Evolutionary conservation across 2,329 filamentous ascomycete genomes (phyloP).

Genomic region (Fusarium ambrosium): DNA sequence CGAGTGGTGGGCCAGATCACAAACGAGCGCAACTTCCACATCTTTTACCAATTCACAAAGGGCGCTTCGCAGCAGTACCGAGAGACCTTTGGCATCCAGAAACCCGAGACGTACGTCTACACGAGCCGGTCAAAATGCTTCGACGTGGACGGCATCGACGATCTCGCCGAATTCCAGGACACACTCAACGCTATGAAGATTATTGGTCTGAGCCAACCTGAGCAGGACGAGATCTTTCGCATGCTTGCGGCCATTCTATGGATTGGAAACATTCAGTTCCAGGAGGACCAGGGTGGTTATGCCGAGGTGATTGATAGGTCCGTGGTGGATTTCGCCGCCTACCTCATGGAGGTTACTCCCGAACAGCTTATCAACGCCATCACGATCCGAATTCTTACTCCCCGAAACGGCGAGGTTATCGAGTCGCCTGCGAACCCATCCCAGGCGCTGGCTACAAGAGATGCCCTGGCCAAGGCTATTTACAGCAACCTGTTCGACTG

Average conservation of each 20-base stretch:
- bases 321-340: conserved; percentile 94
- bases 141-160: conserved; percentile 94
- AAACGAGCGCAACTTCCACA: conserved; percentile 98
- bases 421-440: conserved; percentile 86
- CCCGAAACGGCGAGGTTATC: conserved; percentile 74
- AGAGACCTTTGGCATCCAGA: conserved; percentile 90
- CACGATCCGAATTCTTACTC: conserved; percentile 86
- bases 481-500: conserved; percentile 99
- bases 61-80: conserved; percentile 89
- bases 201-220: conserved; percentile 87
- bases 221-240: conserved; percentile 97
- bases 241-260: conserved; percentile 93
- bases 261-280: conserved; percentile 94
- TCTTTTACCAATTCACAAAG: conserved; percentile 99
- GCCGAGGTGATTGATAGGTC: conserved; percentile 89
- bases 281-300: conserved; percentile 90
- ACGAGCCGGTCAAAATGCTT: conserved; percentile 95
- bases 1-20: conserved; percentile 94
- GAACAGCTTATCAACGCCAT: conserved; percentile 87
- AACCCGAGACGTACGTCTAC: conserved; percentile 92
- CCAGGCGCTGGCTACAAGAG: conserved; percentile 87
- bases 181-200: conserved; percentile 95
- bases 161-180: conserved; percentile 88
- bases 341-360: conserved; percentile 89
- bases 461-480: conserved; percentile 94